Evolutionary conservation across 2,329 filamentous ascomycete species (phyloP).

Genomic region (Aspergillus spinulosporus): DNA sequence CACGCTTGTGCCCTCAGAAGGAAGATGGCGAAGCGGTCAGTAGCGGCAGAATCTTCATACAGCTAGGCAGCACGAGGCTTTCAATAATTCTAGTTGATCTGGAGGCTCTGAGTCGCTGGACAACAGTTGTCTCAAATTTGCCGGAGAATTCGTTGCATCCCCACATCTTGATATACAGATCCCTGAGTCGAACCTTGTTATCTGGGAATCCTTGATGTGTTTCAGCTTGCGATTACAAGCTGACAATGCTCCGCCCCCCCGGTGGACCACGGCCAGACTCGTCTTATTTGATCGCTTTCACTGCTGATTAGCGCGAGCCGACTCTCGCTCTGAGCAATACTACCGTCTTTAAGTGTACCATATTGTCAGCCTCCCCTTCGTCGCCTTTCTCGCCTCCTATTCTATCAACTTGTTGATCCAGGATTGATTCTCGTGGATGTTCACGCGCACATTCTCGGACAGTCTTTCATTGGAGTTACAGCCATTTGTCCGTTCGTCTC

Average conservation of each 20-base stretch:
- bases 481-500: constrained; percentile 23
- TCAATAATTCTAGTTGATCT: background rate
- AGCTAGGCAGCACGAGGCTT: constrained; percentile 5
- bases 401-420: constrained; percentile 11
- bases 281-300: constrained; percentile 9
- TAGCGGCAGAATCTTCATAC: constrained; percentile 3
- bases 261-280: constrained; percentile 20
- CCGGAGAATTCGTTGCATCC: background rate
- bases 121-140: background rate
- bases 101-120: constrained; percentile 5
- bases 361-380: constrained; percentile 10
- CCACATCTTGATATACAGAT: background rate
- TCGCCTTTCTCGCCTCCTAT: constrained; percentile 5
- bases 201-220: background rate
- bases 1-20: constrained; percentile 2
- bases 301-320: constrained; percentile 1
- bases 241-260: constrained; percentile 21
- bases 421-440: constrained; percentile 26
- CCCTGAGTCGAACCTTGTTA: background rate
- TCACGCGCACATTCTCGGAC: constrained; percentile 11
- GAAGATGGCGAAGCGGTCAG: constrained; percentile 4
- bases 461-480: constrained; percentile 28
- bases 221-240: constrained; percentile 13
- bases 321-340: background rate
- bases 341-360: constrained; percentile 11